Percentiles rank a stretch among this genome's conserved stretches.
Evolutionary conservation across 2,329 filamentous ascomycete species (phyloP).

Genomic region (Penicillium sp.): DNA sequence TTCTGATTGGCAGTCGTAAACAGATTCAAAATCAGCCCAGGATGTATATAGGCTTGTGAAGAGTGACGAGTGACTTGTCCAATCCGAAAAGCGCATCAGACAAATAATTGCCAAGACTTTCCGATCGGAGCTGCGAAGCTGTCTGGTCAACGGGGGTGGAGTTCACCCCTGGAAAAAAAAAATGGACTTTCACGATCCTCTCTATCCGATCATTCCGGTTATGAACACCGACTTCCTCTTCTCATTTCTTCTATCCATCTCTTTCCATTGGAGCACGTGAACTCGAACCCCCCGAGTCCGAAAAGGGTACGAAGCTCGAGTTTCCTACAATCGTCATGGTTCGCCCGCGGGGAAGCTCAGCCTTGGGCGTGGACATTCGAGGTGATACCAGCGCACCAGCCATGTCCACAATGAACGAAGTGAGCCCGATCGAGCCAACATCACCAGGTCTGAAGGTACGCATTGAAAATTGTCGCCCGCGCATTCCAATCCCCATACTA

Average conservation of each 20-base stretch:
- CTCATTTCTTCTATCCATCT: background rate
- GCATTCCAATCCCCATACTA: constrained; percentile 1
- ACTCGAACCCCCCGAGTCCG: background rate
- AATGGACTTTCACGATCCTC: constrained; percentile 3
- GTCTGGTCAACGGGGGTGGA: constrained; percentile 3
- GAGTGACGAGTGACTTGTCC: background rate
- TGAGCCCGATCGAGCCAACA: constrained; percentile 33
- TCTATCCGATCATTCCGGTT: constrained; percentile 5
- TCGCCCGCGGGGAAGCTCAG: constrained; percentile 45
- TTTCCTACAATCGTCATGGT: constrained; percentile 29
- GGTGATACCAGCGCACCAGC: constrained; percentile 50
- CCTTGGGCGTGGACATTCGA: constrained; percentile 48
- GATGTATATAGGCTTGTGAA: background rate
- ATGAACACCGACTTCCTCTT: background rate
- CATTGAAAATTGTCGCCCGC: constrained; percentile 9
- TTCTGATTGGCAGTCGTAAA: background rate
- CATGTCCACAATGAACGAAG: constrained; percentile 47
- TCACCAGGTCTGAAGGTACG: constrained; percentile 35
- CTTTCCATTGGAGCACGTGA: constrained; percentile 4
- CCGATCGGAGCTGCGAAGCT: constrained; percentile 7
- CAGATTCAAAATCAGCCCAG: background rate
- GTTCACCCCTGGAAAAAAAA: constrained; percentile 6
- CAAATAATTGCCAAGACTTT: constrained; percentile 5
- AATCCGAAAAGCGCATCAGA: background rate
- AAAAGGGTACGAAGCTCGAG: background rate